Percentiles rank a stretch among this genome's conserved stretches.
phyloP scores from a whole-genome alignment of 768 basidiomycete species.

The Suillus paluster region DNA sequence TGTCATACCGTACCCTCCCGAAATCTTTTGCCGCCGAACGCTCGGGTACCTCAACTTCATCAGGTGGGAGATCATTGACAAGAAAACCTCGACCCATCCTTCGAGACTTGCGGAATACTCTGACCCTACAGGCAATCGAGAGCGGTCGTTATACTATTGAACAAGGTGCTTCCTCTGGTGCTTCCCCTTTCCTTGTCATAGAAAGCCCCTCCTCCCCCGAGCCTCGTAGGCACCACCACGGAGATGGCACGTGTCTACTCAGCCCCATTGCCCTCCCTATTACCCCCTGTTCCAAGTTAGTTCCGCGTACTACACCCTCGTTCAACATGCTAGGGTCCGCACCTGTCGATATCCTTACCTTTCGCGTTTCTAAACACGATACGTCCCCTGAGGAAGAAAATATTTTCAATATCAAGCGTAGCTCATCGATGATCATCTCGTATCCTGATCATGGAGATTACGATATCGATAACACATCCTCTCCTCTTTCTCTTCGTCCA shows the following conservation, averaged over 20 bases:
- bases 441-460: background rate
- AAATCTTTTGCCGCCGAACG: background rate
- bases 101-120: constrained; percentile 21
- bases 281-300: background rate
- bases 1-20: background rate
- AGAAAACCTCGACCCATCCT: constrained; percentile 19
- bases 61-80: background rate
- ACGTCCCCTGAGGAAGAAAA: background rate
- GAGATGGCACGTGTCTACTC: background rate
- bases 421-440: constrained; percentile 12
- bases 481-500: background rate
- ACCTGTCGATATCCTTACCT: background rate
- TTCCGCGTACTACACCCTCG: background rate
- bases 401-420: background rate
- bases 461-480: background rate
- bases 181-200: background rate
- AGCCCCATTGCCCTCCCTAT: background rate
- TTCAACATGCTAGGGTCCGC: background rate
- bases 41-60: background rate
- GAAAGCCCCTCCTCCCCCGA: background rate
- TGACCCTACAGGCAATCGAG: constrained; percentile 13
- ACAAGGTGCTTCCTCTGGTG: constrained; percentile 1
- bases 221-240: background rate
- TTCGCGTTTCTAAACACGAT: background rate
- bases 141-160: constrained; percentile 19